Evolutionary conservation across 805 yeast species (phyloP), one percentile per base, ranked within the genome.

Genomic region (Zygosaccharomyces kombuchaensis): DNA sequence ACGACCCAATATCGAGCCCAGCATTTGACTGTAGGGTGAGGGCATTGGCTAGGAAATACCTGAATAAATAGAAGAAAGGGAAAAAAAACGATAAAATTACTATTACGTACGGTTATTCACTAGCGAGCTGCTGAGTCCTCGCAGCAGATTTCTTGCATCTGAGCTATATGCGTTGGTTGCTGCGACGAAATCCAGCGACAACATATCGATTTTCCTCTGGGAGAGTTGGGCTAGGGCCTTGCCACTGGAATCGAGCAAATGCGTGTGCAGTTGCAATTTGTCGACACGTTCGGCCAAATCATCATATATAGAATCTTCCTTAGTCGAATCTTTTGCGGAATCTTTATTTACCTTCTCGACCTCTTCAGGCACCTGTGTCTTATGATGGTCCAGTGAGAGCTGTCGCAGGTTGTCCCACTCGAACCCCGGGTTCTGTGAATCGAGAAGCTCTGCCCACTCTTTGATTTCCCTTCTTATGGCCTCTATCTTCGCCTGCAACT

Each of bases 11-110:
- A 19, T 72, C 76, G 26, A 81, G 86, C 37, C 79, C 83, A 0
- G 79, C 75, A 13, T 91, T 91, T 63, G 96, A 91, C 66, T 63
- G 78, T 46, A 78, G 81, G 56, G 84, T 91, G 34, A 78, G 84
- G 59, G 64, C 74, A 23, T 63, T 84, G 48, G 95, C 95, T 5
- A 80, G 80, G 57, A 87, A 86, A 67, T 86, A 89, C 63, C 68
- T 91, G 51, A 86, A 58, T 59, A 44, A 52, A 48, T 54, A 34
- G 44, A 25, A n/a, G 17, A 16, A 16, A 13, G 34, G 12, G 23
- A 32, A 27, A 22, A 26, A 35, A 40, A 36, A 29, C 3, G 16
- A 29, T 6, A 29, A 6, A 13, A 12, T 19, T 14, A 29, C 14
- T 21, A n/a, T 16, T 34, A 16, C 19, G n/a, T n/a, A 13, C 13